Evolutionary conservation across 495 filamentous ascomycete species (phyloP), one percentile per base, ranked within the genome.

Genomic region (Penicillium verhagenii): DNA sequence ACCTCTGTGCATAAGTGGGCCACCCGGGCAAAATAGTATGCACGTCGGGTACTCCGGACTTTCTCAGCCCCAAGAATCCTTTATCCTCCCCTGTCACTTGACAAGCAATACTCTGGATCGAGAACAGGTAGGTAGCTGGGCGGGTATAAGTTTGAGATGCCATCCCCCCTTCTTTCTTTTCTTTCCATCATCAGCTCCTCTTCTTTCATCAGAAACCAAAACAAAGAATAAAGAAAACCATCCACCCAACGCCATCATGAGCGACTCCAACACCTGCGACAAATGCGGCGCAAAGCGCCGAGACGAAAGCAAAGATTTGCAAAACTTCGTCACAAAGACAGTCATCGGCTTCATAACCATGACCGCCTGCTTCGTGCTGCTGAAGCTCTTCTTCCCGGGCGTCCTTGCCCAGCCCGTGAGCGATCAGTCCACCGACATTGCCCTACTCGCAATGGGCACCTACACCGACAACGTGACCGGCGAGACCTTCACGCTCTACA

Each of bases 311-410:
- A 26, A 16, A 46, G 43, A 23, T 24, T 46, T 46, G 1, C 43
- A 46, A 26, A 26, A 1, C 23, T 46, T 46, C 25, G 43, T 46
- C 19, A 28, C 23, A 11, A 46, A 46, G 25, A 2, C 43, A 46
- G 43, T 46, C 43, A 46, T 46, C 24, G 43, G 43, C 1, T 46
- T 46, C 21, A 46, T 46, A 16, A 46, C 43, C 16, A 46, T 46
- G 19, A 46, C 43, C 25, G 5, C 25, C 3, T 46, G 43, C 43
- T 46, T 46, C 24, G 43, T 46, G 3, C 4, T 46, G 43, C 3
- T 46, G 43, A 46, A 16, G 16, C 11, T 46, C 23, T 6, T 46
- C 4, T 46, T 46, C 10, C 43, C 43, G 24, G 43, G 43, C 25
- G 43, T 10, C 25, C 43, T 46, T 16, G 43, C 43, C 10, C 43